Conservation (phyloP, 192 early-diverging fungal species). For the Backusella circina region DNA sequence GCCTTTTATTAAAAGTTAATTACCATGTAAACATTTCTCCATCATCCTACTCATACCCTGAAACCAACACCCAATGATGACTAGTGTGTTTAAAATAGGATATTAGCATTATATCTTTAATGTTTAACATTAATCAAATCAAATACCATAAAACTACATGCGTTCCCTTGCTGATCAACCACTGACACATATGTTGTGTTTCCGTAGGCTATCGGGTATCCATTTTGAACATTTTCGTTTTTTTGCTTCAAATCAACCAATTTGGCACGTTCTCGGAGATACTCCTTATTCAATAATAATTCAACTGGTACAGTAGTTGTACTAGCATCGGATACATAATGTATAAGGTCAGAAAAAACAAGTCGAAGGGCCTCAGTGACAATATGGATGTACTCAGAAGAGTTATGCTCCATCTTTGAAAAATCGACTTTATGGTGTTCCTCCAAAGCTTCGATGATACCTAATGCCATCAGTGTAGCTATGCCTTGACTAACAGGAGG, state of each 20-base stretch:
- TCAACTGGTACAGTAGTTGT: constrained; percentile 41
- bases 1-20: constrained; percentile 25
- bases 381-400: constrained; percentile 60
- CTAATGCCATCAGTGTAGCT: constrained; percentile 65
- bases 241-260: constrained; percentile 48
- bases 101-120: constrained; percentile 66
- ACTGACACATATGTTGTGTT: constrained; percentile 76
- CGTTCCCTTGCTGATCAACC: constrained; percentile 72
- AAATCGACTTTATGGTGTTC: constrained; percentile 33
- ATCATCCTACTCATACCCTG: constrained; percentile 36
- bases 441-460: constrained; percentile 59
- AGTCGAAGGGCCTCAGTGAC: constrained; percentile 65
- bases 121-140: neutral
- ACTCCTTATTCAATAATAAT: constrained; percentile 47
- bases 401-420: constrained; percentile 44
- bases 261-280: constrained; percentile 51
- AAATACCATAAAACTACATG: constrained; percentile 69
- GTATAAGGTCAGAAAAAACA: constrained; percentile 69
- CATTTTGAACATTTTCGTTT: constrained; percentile 42
- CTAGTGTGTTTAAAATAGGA: constrained; percentile 66
- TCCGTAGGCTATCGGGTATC: constrained; percentile 49
- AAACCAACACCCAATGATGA: constrained; percentile 45
- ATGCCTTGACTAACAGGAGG: constrained; percentile 75
- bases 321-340: constrained; percentile 62
- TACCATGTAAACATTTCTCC: neutral